Percentiles rank a stretch among this genome's conserved stretches.
phyloP scores from a whole-genome alignment of 768 basidiomycete genomes.

The Arthromyces matolae region DNA sequence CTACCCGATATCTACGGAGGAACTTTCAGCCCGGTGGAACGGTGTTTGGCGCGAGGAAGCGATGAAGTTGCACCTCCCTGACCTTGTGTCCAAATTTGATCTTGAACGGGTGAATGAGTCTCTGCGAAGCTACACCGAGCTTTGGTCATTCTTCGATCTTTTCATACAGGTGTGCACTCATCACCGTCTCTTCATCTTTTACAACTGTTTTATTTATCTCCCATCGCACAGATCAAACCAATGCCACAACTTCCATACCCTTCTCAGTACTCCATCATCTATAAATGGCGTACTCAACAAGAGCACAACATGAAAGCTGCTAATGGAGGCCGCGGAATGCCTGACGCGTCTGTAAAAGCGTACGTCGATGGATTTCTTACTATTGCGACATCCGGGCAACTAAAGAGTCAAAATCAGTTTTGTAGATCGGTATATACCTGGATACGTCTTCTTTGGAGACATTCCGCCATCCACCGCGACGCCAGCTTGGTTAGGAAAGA shows the following conservation, averaged over 20 bases:
- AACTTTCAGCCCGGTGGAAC: constrained; percentile 54
- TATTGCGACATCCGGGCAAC: constrained; percentile 2
- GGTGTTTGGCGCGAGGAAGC: constrained; percentile 39
- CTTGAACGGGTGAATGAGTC: constrained; percentile 61
- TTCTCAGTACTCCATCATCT: constrained; percentile 54
- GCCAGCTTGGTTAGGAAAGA: constrained; percentile 35
- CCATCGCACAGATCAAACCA: constrained; percentile 25
- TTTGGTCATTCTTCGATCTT: constrained; percentile 71
- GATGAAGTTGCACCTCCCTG: constrained; percentile 30
- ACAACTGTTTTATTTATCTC: not conserved
- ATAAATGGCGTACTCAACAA: constrained; percentile 87
- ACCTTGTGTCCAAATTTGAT: constrained; percentile 45
- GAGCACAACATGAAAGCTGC: constrained; percentile 83
- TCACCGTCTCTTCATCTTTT: not conserved
- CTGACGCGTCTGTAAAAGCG: constrained; percentile 69
- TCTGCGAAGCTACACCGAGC: constrained; percentile 52
- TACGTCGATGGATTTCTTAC: constrained; percentile 37
- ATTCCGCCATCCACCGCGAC: constrained; percentile 20
- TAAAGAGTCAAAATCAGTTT: constrained; percentile 46
- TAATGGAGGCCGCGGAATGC: constrained; percentile 89
- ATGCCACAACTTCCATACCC: constrained; percentile 18
- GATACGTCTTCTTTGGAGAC: constrained; percentile 82
- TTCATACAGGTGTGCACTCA: constrained; percentile 65
- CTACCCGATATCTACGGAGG: constrained; percentile 49
- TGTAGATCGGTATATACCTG: constrained; percentile 91